These are phyloP conservation scores for Rugosomyces carneus DNA, from an alignment of 1,284 basidiomycete genomes.

Conservation along the genomic window DNA sequence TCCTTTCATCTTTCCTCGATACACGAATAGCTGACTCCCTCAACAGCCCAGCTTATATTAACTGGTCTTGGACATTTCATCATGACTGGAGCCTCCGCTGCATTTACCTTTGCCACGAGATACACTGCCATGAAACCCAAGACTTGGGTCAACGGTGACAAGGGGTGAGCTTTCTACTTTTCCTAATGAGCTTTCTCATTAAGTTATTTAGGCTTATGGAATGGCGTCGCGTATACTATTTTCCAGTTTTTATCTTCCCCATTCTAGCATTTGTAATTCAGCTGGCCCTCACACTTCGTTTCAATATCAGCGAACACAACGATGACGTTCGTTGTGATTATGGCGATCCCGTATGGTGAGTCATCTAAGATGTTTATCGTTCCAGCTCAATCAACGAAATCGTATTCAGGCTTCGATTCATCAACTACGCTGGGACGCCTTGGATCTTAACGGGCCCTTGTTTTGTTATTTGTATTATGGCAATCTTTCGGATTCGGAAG, in stretches of 20 bases:
- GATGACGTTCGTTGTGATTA: constrained; percentile 54
- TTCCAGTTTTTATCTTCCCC: constrained; percentile 44
- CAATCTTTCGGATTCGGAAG: constrained; percentile 31
- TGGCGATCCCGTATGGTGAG: constrained; percentile 48
- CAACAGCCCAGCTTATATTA: constrained; percentile 41
- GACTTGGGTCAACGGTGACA: constrained; percentile 30
- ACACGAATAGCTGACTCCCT: background rate
- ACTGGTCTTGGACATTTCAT: constrained; percentile 42
- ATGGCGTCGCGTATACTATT: constrained; percentile 37
- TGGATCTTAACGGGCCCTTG: constrained; percentile 48
- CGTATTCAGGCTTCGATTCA: constrained; percentile 46
- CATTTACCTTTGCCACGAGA: constrained; percentile 45
- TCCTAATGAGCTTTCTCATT: background rate
- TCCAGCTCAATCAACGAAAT: background rate
- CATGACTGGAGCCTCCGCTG: constrained; percentile 43
- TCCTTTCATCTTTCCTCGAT: background rate
- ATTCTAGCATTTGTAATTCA: constrained; percentile 37
- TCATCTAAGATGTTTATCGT: background rate
- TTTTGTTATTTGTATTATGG: constrained; percentile 40
- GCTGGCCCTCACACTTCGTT: constrained; percentile 35
- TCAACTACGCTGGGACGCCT: constrained; percentile 54
- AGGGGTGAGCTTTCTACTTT: constrained; percentile 19
- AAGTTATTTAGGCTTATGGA: constrained; percentile 27
- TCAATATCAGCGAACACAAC: constrained; percentile 36
- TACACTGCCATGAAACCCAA: constrained; percentile 42